Evolutionary conservation across 768 basidiomycete genomes (phyloP).

Genomic region (Suillus decipiens): DNA sequence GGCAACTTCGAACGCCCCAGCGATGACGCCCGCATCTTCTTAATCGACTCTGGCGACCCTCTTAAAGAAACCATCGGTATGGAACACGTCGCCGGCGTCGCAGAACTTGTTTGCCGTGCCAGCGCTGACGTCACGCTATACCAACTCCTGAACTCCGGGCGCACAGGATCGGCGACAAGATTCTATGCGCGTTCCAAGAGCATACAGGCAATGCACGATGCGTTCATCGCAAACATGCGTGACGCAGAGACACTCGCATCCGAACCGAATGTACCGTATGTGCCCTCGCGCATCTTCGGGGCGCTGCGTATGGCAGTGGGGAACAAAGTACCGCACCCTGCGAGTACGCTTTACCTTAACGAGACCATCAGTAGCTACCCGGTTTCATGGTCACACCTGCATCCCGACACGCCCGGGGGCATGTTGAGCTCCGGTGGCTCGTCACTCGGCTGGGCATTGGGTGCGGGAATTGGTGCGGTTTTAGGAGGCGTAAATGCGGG

Average conservation of each 20-base stretch:
- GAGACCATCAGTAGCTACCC: conserved; percentile 64
- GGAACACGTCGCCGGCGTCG: conserved; percentile 47
- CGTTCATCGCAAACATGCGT: conserved; percentile 30
- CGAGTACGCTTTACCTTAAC: conserved; percentile 50
- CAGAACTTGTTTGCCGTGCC: conserved; percentile 59
- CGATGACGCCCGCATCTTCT: conserved; percentile 50
- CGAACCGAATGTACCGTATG: conserved; percentile 22
- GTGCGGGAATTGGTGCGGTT: conserved; percentile 60
- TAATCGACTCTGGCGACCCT: conserved; percentile 64
- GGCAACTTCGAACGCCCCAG: conserved; percentile 37
- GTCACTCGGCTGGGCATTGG: conserved; percentile 69
- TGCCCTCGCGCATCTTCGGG: conserved; percentile 51
- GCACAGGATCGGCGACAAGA: conserved; percentile 12
- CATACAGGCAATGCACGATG: conserved; percentile 24
- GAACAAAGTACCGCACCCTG: conserved; percentile 6
- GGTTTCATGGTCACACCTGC: conserved; percentile 58
- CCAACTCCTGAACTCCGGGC: conserved; percentile 43
- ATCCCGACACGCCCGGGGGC: conserved; percentile 50
- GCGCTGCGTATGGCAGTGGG: conserved; percentile 45
- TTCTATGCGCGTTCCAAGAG: conserved; percentile 21
- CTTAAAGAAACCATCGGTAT: conserved; percentile 51
- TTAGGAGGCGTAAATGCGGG: conserved; percentile 41
- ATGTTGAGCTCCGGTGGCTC: conserved; percentile 62
- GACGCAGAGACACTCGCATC: conserved; percentile 35
- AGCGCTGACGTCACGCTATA: conserved; percentile 53